A percentile compares a stretch with the other conserved stretches of the same genome.
Evolutionary conservation across 768 basidiomycete genomes (phyloP).

Genomic region (Termitomyces sp.): DNA sequence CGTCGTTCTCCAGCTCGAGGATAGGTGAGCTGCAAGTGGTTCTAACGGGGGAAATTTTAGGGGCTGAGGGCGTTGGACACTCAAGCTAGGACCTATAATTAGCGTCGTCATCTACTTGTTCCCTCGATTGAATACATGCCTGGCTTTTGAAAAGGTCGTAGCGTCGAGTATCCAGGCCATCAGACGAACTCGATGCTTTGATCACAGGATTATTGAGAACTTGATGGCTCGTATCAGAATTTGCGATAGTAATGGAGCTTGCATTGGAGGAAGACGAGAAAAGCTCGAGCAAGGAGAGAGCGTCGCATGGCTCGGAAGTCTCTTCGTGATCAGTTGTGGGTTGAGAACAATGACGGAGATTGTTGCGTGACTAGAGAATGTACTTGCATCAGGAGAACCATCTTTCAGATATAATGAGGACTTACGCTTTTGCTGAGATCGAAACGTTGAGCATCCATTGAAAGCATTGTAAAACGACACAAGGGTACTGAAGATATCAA

Average conservation of each 20-base stretch:
- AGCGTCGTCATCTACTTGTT: not conserved
- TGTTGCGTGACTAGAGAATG: conserved; percentile 2
- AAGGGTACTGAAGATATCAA: not conserved
- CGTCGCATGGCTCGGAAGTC: not conserved
- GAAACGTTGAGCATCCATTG: conserved; percentile 31
- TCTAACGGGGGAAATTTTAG: not conserved
- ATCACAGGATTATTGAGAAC: not conserved
- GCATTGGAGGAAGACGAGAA: not conserved
- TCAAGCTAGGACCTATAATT: not conserved
- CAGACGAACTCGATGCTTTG: not conserved
- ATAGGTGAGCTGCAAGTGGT: conserved; percentile 1
- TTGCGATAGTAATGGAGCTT: not conserved
- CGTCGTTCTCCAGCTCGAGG: not conserved
- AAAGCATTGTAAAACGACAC: conserved; percentile 7
- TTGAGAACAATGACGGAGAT: not conserved
- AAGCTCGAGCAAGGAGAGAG: not conserved
- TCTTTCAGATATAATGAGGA: not conserved
- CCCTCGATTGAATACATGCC: not conserved
- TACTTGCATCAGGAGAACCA: not conserved
- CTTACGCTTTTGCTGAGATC: conserved; percentile 25
- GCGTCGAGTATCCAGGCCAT: conserved; percentile 26
- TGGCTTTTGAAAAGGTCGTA: conserved; percentile 20
- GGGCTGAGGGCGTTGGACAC: not conserved
- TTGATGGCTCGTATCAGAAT: not conserved
- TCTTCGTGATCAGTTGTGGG: conserved; percentile 5